These are phyloP conservation scores for Echinosophora koreensis DNA, from an alignment of 306 rosid species.

Conservation along the genomic window DNA sequence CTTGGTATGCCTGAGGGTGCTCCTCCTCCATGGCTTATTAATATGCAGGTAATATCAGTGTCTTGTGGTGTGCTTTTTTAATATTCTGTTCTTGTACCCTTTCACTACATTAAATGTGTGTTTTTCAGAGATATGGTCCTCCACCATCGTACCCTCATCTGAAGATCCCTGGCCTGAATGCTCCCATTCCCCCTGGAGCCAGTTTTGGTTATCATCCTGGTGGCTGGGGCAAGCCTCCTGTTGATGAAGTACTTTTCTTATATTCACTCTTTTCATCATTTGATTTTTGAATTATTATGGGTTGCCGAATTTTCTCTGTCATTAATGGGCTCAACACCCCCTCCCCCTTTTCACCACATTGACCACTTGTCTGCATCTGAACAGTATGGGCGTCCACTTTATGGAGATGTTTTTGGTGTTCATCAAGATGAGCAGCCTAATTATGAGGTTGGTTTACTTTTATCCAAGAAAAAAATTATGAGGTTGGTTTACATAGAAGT, in stretches of 20 bases:
- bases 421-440: constrained; percentile 92
- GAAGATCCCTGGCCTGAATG: constrained; percentile 95
- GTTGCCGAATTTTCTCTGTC: constrained; percentile 21
- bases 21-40: constrained; percentile 99
- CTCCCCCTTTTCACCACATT: constrained; percentile 25
- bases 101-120: constrained; percentile 26
- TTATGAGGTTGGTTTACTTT: constrained; percentile 75
- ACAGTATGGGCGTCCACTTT: constrained; percentile 89
- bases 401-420: constrained; percentile 98
- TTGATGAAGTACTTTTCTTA: constrained; percentile 74
- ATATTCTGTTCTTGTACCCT: constrained; percentile 32
- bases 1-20: constrained; percentile 99
- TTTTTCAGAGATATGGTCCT: constrained; percentile 92
- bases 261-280: constrained; percentile 8
- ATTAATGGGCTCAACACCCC: background rate
- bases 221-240: constrained; percentile 99
- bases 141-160: constrained; percentile 97
- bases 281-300: background rate
- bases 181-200: constrained; percentile 96
- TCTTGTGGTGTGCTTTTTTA: constrained; percentile 31
- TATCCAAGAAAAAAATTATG: constrained; percentile 56
- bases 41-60: constrained; percentile 83
- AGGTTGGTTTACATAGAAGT: constrained; percentile 59
- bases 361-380: constrained; percentile 41
- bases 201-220: constrained; percentile 99